Conservation (phyloP, 2,329 filamentous ascomycete genomes). For the Colletotrichum sidae region DNA sequence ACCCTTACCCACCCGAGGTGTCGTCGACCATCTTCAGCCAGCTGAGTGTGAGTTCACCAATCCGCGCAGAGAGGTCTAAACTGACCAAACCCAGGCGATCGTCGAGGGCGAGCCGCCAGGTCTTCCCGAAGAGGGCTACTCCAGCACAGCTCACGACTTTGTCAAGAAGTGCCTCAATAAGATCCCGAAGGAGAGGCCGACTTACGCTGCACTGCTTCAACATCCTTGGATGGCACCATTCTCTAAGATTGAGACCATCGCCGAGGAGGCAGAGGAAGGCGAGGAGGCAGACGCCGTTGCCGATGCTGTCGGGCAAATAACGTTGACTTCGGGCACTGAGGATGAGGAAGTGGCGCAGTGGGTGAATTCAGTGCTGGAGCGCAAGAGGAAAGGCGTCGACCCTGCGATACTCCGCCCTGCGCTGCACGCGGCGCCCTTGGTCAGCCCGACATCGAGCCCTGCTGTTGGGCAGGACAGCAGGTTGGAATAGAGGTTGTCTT, state of each 20-base stretch:
- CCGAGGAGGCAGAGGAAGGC: constrained; percentile 75
- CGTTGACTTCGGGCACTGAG: constrained; percentile 57
- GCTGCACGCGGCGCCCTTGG: constrained; percentile 85
- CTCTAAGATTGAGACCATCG: constrained; percentile 80
- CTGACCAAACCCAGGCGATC: constrained; percentile 76
- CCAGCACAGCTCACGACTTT: constrained; percentile 84
- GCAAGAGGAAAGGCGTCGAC: constrained; percentile 67
- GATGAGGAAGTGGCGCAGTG: constrained; percentile 89
- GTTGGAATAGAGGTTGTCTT: constrained; percentile 8
- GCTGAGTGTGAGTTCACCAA: constrained; percentile 78
- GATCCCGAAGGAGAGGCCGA: constrained; percentile 90
- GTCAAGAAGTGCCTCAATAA: constrained; percentile 93
- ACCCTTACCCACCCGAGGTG: constrained; percentile 96
- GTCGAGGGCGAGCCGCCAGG: constrained; percentile 96
- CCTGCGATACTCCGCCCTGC: constrained; percentile 75
- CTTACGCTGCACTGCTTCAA: constrained; percentile 87
- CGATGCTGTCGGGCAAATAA: constrained; percentile 57
- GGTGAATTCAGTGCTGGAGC: constrained; percentile 79
- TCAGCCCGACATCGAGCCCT: constrained; percentile 66
- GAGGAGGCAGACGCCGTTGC: constrained; percentile 58
- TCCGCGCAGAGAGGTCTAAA: background rate
- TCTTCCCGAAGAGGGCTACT: constrained; percentile 83
- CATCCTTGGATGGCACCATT: constrained; percentile 88
- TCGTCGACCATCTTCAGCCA: constrained; percentile 99
- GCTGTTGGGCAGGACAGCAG: constrained; percentile 16